Evolutionary conservation across 148 eudicot species (phyloP).

Genomic region (Simmondsia chinensis): DNA sequence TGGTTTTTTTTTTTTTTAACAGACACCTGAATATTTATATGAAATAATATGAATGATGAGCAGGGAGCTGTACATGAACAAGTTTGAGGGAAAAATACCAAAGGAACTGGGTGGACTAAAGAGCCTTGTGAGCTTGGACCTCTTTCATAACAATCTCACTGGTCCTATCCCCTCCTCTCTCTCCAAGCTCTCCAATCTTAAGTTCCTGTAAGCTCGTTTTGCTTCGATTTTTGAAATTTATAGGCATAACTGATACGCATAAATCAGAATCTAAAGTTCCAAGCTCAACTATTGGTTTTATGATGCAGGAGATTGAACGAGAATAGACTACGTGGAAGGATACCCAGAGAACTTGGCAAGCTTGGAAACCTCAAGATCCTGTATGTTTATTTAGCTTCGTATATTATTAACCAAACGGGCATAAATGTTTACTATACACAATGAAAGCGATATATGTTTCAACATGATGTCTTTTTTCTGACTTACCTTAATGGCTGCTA

Average conservation of each 20-base stretch:
- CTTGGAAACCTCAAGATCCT: constrained; percentile 52
- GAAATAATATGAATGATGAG: too few relatives aligned
- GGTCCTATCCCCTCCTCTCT: constrained; percentile 48
- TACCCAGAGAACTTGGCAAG: constrained; percentile 58
- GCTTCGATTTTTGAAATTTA: too few relatives aligned
- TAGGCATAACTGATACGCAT: too few relatives aligned
- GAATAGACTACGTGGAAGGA: constrained; percentile 54
- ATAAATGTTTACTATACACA: too few relatives aligned
- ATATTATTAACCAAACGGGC: too few relatives aligned
- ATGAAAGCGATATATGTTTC: too few relatives aligned
- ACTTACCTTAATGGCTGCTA: too few relatives aligned
- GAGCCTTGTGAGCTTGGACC: constrained; percentile 71
- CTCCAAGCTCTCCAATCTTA: constrained; percentile 57
- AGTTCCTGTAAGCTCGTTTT: constrained; percentile 63
- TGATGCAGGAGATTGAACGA: constrained; percentile 42
- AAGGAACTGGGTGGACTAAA: constrained; percentile 51
- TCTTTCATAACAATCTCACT: constrained; percentile 66
- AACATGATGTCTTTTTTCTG: too few relatives aligned
- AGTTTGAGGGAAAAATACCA: constrained; percentile 58
- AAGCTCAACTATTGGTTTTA: neutral
- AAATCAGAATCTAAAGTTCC: too few relatives aligned
- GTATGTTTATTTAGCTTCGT: constrained; percentile 22
- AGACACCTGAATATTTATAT: too few relatives aligned
- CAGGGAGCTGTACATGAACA: constrained; percentile 80
- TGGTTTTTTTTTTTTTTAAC: too few relatives aligned